Conservation (phyloP, 768 basidiomycete species). For the Lactifluus pinguis region DNA sequence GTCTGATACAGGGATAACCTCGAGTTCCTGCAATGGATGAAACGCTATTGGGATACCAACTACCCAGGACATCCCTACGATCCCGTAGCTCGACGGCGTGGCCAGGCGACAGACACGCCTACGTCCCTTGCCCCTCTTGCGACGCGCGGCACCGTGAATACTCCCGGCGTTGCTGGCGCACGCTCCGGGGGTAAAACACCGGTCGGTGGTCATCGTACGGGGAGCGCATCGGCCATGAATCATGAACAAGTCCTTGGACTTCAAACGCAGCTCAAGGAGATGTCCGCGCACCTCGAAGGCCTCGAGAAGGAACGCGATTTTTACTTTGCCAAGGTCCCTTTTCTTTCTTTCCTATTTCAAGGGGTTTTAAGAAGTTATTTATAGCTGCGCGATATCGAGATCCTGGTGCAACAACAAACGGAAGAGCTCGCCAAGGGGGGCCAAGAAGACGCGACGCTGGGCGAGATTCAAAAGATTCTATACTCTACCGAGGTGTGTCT, state of each 20-base stretch:
- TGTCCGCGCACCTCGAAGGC: conserved; percentile 75
- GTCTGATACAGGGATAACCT: conserved; percentile 71
- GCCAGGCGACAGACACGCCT: conserved; percentile 64
- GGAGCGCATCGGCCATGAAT: conserved; percentile 44
- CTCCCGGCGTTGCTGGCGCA: conserved; percentile 24
- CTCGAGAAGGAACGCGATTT: conserved; percentile 97
- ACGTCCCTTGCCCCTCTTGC: conserved; percentile 68
- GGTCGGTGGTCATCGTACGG: conserved; percentile 56
- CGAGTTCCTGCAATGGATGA: conserved; percentile 97
- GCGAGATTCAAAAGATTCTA: conserved; percentile 83
- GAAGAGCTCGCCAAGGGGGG: conserved; percentile 51
- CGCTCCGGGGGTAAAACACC: conserved; percentile 69
- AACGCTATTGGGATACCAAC: conserved; percentile 91
- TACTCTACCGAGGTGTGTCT: conserved; percentile 85
- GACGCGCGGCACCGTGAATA: conserved; percentile 26
- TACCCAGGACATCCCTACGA: conserved; percentile 85
- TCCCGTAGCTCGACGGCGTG: conserved; percentile 70
- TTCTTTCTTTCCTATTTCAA: not conserved
- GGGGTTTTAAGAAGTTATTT: not conserved
- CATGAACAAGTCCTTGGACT: conserved; percentile 60
- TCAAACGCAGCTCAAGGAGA: conserved; percentile 72
- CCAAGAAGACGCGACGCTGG: conserved; percentile 51
- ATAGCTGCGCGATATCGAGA: conserved; percentile 95
- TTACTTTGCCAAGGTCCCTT: conserved; percentile 89
- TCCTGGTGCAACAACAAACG: conserved; percentile 75